Percentiles rank a stretch among this genome's conserved stretches.
Evolutionary conservation across 2,329 filamentous ascomycete species (phyloP).

Genomic region (Stachybotrys echinatus): DNA sequence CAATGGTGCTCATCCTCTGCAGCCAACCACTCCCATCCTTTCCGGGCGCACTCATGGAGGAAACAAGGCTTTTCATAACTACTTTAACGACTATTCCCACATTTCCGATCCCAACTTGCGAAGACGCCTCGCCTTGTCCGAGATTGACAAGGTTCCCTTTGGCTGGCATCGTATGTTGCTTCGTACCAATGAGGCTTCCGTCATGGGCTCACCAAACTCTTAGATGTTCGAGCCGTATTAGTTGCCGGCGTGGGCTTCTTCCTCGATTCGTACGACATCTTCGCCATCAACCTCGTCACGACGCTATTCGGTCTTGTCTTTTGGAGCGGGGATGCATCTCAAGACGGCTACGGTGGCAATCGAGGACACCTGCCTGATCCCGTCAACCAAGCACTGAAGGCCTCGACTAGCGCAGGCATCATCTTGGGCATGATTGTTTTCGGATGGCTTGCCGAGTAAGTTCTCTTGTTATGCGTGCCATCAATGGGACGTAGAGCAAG

Average conservation of each 20-base stretch:
- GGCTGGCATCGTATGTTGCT: slow-evolving; percentile 56
- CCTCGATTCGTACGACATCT: slow-evolving; percentile 76
- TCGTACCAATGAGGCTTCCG: neutral
- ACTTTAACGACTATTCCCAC: slow-evolving; percentile 63
- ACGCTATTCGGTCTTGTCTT: slow-evolving; percentile 71
- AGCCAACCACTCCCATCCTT: slow-evolving; percentile 25
- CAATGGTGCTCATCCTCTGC: too few species aligned
- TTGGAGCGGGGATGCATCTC: slow-evolving; percentile 47
- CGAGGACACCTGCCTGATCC: slow-evolving; percentile 55
- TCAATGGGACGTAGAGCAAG: too few species aligned
- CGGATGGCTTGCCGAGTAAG: slow-evolving; percentile 66
- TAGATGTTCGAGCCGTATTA: slow-evolving; percentile 63
- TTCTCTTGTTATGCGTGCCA: too few species aligned
- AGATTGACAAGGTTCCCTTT: slow-evolving; percentile 75
- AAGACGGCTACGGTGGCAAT: slow-evolving; percentile 44
- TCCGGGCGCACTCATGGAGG: slow-evolving; percentile 49
- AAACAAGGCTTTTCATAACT: slow-evolving; percentile 69
- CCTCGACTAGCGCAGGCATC: slow-evolving; percentile 74
- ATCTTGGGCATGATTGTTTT: slow-evolving; percentile 74
- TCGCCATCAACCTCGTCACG: slow-evolving; percentile 71
- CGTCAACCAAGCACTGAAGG: slow-evolving; percentile 71
- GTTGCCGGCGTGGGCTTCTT: slow-evolving; percentile 82
- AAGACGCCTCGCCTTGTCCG: slow-evolving; percentile 67
- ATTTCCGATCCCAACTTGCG: slow-evolving; percentile 71
- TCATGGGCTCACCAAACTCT: neutral